These are phyloP conservation scores for Aphanomyces astaci DNA, from an alignment of 352 stramenopile species.

Conservation along the genomic window DNA sequence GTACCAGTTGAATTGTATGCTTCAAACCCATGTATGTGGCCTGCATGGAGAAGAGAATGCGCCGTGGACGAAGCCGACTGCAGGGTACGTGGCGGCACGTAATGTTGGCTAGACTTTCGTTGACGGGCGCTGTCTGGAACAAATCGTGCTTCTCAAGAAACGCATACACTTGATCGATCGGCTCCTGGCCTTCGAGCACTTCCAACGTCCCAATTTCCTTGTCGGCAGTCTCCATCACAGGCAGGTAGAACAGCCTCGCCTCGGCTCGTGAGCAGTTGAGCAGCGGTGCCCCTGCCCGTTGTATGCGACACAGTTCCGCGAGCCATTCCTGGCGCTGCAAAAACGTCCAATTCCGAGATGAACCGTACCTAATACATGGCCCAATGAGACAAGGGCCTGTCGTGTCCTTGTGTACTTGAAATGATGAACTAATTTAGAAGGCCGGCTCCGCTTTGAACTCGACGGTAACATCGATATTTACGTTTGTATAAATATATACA, in stretches of 20 bases:
- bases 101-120: constrained; percentile 54
- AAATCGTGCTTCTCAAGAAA: constrained; percentile 83
- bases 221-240: constrained; percentile 58
- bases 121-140: constrained; percentile 72
- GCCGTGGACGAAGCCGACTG: constrained; percentile 40
- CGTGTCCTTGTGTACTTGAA: neutral
- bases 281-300: constrained; percentile 31
- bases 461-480: no score
- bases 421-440: neutral
- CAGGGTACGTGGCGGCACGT: constrained; percentile 69
- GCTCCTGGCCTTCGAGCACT: constrained; percentile 70
- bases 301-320: constrained; percentile 49
- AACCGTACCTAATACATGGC: constrained; percentile 32
- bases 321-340: constrained; percentile 58
- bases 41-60: constrained; percentile 71
- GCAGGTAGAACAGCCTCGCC: constrained; percentile 62
- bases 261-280: constrained; percentile 74
- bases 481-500: no score
- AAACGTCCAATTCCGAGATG: constrained; percentile 58
- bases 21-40: constrained; percentile 58
- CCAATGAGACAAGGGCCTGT: neutral
- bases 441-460: no score
- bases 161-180: constrained; percentile 70
- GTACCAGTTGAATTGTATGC: constrained; percentile 69
- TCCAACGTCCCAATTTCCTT: constrained; percentile 66